Evolutionary conservation across 1,284 basidiomycete species (phyloP).

Genomic region (Trichosporon coremiiforme): DNA sequence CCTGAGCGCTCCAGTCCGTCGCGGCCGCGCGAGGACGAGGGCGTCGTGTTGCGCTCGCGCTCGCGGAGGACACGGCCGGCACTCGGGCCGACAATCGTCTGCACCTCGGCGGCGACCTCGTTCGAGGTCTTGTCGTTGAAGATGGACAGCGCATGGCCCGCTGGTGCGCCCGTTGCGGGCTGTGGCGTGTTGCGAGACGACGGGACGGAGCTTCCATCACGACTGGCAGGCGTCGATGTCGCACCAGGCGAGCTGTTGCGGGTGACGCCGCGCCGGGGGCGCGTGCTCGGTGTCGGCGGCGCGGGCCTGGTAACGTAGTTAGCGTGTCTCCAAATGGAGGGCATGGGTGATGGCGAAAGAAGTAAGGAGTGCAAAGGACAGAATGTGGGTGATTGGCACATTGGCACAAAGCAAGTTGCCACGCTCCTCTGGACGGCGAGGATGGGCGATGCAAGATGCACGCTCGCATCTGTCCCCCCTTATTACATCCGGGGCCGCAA

Average conservation of each 20-base stretch:
- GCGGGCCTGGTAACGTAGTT: conserved; percentile 21
- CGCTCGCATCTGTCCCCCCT: background rate
- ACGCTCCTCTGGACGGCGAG: background rate
- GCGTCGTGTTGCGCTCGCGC: conserved; percentile 20
- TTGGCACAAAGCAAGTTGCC: conserved; percentile 14
- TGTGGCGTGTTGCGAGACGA: conserved; percentile 29
- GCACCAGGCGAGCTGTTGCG: conserved; percentile 17
- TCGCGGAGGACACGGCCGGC: conserved; percentile 22
- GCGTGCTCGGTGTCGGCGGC: conserved; percentile 23
- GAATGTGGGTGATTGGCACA: conserved; percentile 10
- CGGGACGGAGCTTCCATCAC: conserved; percentile 28
- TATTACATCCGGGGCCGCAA: background rate
- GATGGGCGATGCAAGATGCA: background rate
- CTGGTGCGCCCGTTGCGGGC: background rate
- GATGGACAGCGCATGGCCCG: conserved; percentile 37
- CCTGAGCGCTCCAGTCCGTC: conserved; percentile 42
- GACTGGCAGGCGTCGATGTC: conserved; percentile 20
- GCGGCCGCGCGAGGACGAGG: conserved; percentile 27
- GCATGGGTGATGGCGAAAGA: conserved; percentile 11
- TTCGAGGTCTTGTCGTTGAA: conserved; percentile 37
- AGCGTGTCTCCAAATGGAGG: conserved; percentile 13
- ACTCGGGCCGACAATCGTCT: conserved; percentile 30
- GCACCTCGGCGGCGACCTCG: conserved; percentile 31
- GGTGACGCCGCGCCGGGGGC: conserved; percentile 22
- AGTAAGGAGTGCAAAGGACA: background rate